A percentile compares a stretch with the other conserved stretches of the same genome.
phyloP scores from a whole-genome alignment of 805 yeast genomes.

The Kregervanrija fluxuum region DNA sequence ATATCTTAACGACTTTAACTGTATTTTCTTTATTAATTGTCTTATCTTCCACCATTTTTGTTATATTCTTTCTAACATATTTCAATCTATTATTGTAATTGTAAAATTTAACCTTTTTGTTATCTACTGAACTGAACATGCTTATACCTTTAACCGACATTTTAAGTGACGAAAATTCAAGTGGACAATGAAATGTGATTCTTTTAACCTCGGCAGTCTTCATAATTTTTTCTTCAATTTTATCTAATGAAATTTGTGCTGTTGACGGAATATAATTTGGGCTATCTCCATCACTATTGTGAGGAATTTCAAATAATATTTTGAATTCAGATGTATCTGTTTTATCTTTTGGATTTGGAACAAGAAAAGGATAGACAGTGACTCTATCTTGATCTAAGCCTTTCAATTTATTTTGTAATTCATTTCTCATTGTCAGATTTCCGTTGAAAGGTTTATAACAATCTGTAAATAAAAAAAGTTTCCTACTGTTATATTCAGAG shows the following conservation, averaged over 20 bases:
- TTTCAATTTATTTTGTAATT: constrained; percentile 48
- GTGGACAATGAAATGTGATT: constrained; percentile 52
- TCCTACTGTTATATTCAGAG: constrained; percentile 43
- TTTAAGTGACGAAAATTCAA: constrained; percentile 45
- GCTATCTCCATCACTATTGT: background rate
- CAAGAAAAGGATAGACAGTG: constrained; percentile 56
- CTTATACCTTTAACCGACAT: constrained; percentile 70
- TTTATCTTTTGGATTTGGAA: constrained; percentile 26
- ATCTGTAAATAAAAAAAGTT: constrained; percentile 67
- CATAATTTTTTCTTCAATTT: constrained; percentile 41
- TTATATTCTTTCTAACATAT: constrained; percentile 43
- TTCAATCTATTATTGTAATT: constrained; percentile 44
- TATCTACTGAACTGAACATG: constrained; percentile 32
- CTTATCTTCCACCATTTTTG: constrained; percentile 37
- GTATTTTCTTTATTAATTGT: constrained; percentile 26
- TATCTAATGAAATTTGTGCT: constrained; percentile 33
- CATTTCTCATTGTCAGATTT: constrained; percentile 32
- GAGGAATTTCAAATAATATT: constrained; percentile 7
- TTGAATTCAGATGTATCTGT: constrained; percentile 6
- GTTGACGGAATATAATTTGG: constrained; percentile 27
- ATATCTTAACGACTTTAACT: constrained; percentile 36
- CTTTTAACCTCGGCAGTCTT: constrained; percentile 57
- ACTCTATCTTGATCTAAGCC: constrained; percentile 53
- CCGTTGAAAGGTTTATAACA: constrained; percentile 58
- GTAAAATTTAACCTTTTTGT: constrained; percentile 33